Evolutionary conservation across 2,329 filamentous ascomycete species (phyloP).

Genomic region (Incumbomyces lentus): DNA sequence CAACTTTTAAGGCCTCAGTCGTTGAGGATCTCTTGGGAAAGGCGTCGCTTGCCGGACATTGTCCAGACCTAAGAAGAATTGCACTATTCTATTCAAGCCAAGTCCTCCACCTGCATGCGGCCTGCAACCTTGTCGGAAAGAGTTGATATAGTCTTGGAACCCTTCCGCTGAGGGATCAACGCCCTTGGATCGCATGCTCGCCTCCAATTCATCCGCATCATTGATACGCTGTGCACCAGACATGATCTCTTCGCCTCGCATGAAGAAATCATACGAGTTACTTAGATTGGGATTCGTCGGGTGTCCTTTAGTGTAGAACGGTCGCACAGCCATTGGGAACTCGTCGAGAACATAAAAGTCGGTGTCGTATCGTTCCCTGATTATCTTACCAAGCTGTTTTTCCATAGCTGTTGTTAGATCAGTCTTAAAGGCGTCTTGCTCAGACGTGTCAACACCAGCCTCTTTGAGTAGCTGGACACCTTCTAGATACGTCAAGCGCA

Average conservation of each 20-base stretch:
- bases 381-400: conserved; percentile 68
- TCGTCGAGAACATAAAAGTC: conserved; percentile 98
- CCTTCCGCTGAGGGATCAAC: conserved; percentile 50
- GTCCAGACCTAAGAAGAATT: conserved; percentile 55
- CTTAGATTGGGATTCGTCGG: conserved; percentile 55
- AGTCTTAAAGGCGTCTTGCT: conserved; percentile 39
- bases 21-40: conserved; percentile 54
- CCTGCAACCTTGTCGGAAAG: conserved; percentile 54
- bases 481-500: conserved; percentile 41
- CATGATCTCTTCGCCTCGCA: conserved; percentile 60
- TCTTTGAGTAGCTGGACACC: conserved; percentile 39
- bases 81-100: conserved; percentile 56
- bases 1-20: conserved; percentile 33
- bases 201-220: conserved; percentile 47
- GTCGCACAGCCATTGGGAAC: conserved; percentile 78
- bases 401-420: conserved; percentile 40
- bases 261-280: conserved; percentile 61
- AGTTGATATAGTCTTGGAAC: conserved; percentile 53
- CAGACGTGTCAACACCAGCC: conserved; percentile 40
- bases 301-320: conserved; percentile 85
- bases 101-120: conserved; percentile 57
- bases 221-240: conserved; percentile 58
- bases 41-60: conserved; percentile 52
- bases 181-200: conserved; percentile 49
- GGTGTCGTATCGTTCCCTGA: conserved; percentile 79